Base-by-base conservation (phyloP, 2,329 filamentous ascomycete species). In the Pseudogymnoascus pannorum region DNA sequence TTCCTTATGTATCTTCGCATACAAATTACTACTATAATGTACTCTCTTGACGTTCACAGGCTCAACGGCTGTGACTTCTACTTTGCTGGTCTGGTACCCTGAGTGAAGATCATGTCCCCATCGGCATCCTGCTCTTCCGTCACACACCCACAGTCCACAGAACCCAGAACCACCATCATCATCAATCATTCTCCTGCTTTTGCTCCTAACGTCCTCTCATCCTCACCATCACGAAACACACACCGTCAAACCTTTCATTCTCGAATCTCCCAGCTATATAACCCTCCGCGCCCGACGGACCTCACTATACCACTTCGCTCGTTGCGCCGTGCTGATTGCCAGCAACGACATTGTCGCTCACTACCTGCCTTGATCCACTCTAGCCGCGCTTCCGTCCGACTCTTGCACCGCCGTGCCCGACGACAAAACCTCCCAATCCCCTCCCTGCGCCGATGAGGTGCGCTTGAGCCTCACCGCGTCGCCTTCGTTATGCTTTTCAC, bases 121-220 rank as follows among this genome's bases (percentile, higher is more conserved):
- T 29, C 8, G 4, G 24, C 29, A 51, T 51, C 44, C 24, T 51
- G n/a, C n/a, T 51, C 14, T 51, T 29, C n/a, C 24, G 44, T 51
- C 44, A 51, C 44, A 29, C 44, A 51, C 42, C 42, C 42, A 26
- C 42, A 26, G 40, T 42, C 8, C 18, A 42, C 20, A 29, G 22
- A 4, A n/a, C n/a, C n/a, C n/a, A n/a, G n/a, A 38, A 44, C 42
- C 24, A 29, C 44, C 24, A 51, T 51, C 44, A 51, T 51, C 44
- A 51, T 51, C 42, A 26, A 48, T 26, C 44, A 51, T 24, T 16
- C 44, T 51, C 44, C 44, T 51, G 44, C 44, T 51, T 51, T 51
- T 51, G 12, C n/a, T 16, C 14, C 4, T 3, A 51, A 48, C 40
- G 18, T 40, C 40, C 1, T 26, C 14, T 16, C 7, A 12, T 44